Evolutionary conservation across 176 grass and related monocot species (phyloP).

Genomic region (Carex pumila): DNA sequence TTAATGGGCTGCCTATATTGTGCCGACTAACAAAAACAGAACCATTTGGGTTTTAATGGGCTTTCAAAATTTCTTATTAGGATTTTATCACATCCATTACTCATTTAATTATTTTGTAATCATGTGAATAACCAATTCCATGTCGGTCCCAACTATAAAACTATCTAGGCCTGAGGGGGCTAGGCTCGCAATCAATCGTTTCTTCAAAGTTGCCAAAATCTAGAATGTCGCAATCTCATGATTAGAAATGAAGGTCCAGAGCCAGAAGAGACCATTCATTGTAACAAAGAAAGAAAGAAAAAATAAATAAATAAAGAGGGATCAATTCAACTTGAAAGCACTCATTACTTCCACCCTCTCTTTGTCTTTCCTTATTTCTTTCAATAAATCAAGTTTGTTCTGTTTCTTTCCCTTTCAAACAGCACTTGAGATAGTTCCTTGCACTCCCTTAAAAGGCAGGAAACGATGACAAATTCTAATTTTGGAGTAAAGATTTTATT

Average conservation of each 20-base stretch:
- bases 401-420: not conserved
- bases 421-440: not conserved
- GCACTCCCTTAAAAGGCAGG: not conserved
- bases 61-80: not conserved
- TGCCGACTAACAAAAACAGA: not conserved
- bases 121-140: not conserved
- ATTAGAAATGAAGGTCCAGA: constrained; percentile 18
- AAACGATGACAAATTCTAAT: not conserved
- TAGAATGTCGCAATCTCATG: constrained; percentile 25
- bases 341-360: constrained; percentile 15
- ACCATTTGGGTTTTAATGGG: not conserved
- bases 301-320: not conserved
- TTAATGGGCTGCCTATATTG: not conserved
- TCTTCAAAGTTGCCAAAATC: constrained; percentile 22
- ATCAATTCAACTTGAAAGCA: constrained; percentile 19
- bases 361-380: not conserved
- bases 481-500: no score
- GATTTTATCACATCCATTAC: not conserved
- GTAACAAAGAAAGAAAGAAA: constrained; percentile 9
- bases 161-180: not conserved
- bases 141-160: constrained; percentile 4
- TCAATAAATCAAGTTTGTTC: not conserved
- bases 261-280: constrained; percentile 23
- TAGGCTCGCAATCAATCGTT: constrained; percentile 14
- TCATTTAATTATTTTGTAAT: no score